Base-by-base conservation (phyloP, 768 basidiomycete genomes). In the Sarcomyxa edulis region DNA sequence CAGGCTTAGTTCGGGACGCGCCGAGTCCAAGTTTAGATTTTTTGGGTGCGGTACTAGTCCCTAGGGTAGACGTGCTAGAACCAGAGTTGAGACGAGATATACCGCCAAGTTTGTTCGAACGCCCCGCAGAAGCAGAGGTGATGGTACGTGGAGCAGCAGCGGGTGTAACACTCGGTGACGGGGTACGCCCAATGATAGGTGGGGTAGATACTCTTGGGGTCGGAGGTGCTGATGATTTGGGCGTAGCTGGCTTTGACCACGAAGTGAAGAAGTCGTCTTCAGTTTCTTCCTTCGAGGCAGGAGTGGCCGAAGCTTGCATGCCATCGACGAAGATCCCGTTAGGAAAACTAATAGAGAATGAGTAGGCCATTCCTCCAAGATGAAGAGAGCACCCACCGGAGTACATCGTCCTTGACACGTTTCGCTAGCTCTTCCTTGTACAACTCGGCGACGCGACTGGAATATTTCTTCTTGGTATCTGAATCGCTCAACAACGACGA, bases 231-330 rank as follows among this genome's bases (percentile, higher is more conserved):
- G 76, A 70, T 2, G 74, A 46, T 54, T 74, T 78, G 4, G 76
- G 72, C 6, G 75, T 73, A 23, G 70, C 62, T 1, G 89, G 84
- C 57, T 95, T 95, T 46, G 94, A 92, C 94, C 95, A 98, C 19
- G 89, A 86, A 32, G 89, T 81, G 65, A 97, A 99, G 63, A 99
- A 99, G 56, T 97, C 94, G 7, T 96, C 94, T 37, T 91, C 91
- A 0, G 65, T 63, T 30, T 71, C 68, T 43, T 56, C 56, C 39
- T 62, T 67, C 21, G 51, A 60, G n/a, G 72, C 56, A 7, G 68
- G 29, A 4, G 65, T 45, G 29, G 64, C 50, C 12, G 38, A 21
- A 3, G 64, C 55, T 16, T 80, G 82, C 38, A 80, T 65, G n/a
- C 92, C 93, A 18, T 96, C 94, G n/a, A 94, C 72, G 35, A 76